phyloP scores from a whole-genome alignment of 805 yeast species.

The Wickerhamomyces bovis region DNA sequence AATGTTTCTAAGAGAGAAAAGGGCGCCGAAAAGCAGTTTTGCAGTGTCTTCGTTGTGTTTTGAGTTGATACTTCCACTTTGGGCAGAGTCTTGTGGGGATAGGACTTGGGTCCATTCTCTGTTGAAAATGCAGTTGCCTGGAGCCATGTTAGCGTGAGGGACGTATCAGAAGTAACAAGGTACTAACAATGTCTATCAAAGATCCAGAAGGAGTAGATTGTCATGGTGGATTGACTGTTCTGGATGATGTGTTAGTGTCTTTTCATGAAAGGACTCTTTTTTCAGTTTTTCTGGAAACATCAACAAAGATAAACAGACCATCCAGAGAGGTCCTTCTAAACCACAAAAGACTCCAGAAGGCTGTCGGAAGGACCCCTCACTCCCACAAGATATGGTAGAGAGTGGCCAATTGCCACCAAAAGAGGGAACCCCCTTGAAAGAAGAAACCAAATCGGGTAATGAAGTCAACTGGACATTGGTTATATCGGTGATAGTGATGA shows the following conservation, averaged over 20 bases:
- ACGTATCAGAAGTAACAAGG: no score
- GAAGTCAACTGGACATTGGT: not conserved
- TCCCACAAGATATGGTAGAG: not conserved
- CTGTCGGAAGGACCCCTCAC: no score
- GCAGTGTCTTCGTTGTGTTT: conserved; percentile 64
- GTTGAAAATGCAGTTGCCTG: conserved; percentile 70
- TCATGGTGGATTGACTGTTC: conserved; percentile 32
- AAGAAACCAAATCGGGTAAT: not conserved
- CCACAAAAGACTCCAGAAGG: no score
- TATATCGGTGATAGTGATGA: conserved; percentile 1
- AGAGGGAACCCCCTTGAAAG: not conserved
- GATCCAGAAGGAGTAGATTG: conserved; percentile 81
- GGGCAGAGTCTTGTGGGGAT: conserved; percentile 13
- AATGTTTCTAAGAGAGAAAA: conserved; percentile 73
- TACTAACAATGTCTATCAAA: conserved; percentile 81
- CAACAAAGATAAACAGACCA: conserved; percentile 47
- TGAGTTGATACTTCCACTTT: conserved; percentile 37
- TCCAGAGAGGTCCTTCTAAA: conserved; percentile 9
- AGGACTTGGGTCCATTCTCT: conserved; percentile 56
- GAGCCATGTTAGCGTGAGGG: not conserved
- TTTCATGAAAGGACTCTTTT: not conserved
- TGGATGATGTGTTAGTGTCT: not conserved
- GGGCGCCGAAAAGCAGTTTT: conserved; percentile 78
- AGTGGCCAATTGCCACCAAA: not conserved
- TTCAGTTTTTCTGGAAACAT: conserved; percentile 20